phyloP scores from a whole-genome alignment of 345 rosid genomes.

The Hibiscus tridactylites region DNA sequence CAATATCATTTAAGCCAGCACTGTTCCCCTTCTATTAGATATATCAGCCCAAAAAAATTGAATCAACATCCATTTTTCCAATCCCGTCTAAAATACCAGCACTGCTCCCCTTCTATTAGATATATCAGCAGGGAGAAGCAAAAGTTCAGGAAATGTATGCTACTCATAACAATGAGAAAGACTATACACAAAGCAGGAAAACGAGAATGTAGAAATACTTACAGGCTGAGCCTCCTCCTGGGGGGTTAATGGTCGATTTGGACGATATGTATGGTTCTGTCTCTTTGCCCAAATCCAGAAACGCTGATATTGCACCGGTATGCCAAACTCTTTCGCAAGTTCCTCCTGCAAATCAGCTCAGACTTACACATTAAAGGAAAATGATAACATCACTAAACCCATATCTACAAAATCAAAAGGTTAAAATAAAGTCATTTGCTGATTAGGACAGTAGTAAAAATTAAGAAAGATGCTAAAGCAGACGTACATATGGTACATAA shows the following conservation, averaged over 20 bases:
- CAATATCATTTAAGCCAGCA: background rate
- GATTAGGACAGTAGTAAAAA: background rate
- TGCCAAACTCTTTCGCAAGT: constrained; percentile 83
- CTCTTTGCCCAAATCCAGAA: constrained; percentile 99
- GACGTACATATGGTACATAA: background rate
- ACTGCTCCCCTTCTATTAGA: background rate
- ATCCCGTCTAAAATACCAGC: background rate
- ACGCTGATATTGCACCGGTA: constrained; percentile 81
- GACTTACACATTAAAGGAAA: constrained; percentile 2
- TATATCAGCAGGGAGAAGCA: background rate
- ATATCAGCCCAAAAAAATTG: background rate
- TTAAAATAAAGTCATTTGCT: background rate
- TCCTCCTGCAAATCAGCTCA: constrained; percentile 57
- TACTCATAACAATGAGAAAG: background rate
- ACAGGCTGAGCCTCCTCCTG: constrained; percentile 84
- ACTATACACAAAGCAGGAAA: background rate
- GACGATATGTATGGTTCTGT: constrained; percentile 94
- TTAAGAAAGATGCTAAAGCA: background rate
- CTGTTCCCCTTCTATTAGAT: no score
- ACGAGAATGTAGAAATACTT: constrained; percentile 11
- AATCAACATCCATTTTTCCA: background rate
- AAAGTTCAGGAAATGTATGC: background rate
- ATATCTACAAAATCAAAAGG: constrained; percentile 3
- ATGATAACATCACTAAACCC: background rate
- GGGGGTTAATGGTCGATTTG: constrained; percentile 70